Evolutionary conservation across 306 rosid species (phyloP), one percentile per base, ranked within the genome.

Genomic region (Adenanthera pavonina): DNA sequence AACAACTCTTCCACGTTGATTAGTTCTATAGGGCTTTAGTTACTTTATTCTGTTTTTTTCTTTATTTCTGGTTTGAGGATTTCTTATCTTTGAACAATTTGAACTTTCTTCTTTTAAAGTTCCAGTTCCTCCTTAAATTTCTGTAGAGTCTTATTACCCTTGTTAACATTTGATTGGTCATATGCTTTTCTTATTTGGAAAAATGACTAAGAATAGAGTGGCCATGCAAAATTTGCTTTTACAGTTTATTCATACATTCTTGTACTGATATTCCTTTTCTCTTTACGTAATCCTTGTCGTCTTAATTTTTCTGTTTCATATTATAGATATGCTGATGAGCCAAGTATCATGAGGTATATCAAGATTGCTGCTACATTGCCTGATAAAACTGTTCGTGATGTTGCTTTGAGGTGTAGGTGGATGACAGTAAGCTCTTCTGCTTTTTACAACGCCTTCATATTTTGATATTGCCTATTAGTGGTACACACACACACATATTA

Each of bases 321-420:
- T n/a, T 81, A 64, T 74, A 95, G 99, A 77, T 95, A 81, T 87
- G 89, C 89, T 79, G 94, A 89, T 75, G 99, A 95, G 76, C 99
- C 94, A 66, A 95, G 91, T 87, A 92, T 95, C 73, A 88, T 95
- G 98, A 89, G 82, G 92, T 95, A 95, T 76, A 92, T 95, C 86
- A 95, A 95, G 89, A 95, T 95, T 74, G 99, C 99, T 3, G 96
- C 97, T 49, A 81, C 82, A 35, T 91, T 95, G 87, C 94, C 87
- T 40, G 98, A 95, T 81, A 95, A 95, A 87, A 95, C 99, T 78
- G 99, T 95, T 48, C 97, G 99, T 49, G 98, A 95, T 86, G 99
- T 95, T 86, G 99, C 99, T 81, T 86, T 95, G 92, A 89, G 99
- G 94, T 93, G 96, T 92, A 87, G 97, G 91, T 95, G 99, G 99